These are phyloP conservation scores for Sergeia podlipaevii DNA, from an alignment of 208 protist genomes.

Conservation along the genomic window DNA sequence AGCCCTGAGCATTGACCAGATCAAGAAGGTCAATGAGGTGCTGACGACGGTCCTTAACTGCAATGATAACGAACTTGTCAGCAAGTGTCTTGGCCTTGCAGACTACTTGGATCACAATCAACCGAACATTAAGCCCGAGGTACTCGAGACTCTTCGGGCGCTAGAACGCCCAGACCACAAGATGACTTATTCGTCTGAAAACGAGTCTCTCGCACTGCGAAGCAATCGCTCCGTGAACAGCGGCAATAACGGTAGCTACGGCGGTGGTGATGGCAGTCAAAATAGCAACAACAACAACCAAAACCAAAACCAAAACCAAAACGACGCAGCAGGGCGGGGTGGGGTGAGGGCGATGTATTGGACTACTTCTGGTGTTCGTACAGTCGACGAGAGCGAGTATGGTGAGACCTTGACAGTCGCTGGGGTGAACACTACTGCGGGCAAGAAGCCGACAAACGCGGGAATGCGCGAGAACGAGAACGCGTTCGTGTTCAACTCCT, in stretches of 20 bases:
- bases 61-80: conserved; percentile 78
- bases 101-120: conserved; percentile 90
- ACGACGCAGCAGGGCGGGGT: no score
- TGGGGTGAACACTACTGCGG: no score
- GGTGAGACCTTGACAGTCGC: no score
- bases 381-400: no score
- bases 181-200: conserved; percentile 25
- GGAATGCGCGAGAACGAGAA: no score
- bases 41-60: conserved; percentile 75
- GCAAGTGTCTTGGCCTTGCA: conserved; percentile 79
- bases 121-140: conserved; percentile 60
- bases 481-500: conserved; percentile 6
- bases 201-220: conserved; percentile 19
- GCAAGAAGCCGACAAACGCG: no score
- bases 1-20: conserved; percentile 76
- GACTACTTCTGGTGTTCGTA: no score
- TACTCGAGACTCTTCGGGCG: conserved; percentile 57
- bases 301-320: no score
- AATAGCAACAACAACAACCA: no score
- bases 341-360: no score
- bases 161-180: conserved; percentile 49
- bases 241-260: conserved; percentile 1
- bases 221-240: conserved; percentile 19
- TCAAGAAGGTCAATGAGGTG: conserved; percentile 84
- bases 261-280: conserved; percentile 7